Evolutionary conservation across 208 protist species (phyloP).

Genomic region (Angomonas deanei): DNA sequence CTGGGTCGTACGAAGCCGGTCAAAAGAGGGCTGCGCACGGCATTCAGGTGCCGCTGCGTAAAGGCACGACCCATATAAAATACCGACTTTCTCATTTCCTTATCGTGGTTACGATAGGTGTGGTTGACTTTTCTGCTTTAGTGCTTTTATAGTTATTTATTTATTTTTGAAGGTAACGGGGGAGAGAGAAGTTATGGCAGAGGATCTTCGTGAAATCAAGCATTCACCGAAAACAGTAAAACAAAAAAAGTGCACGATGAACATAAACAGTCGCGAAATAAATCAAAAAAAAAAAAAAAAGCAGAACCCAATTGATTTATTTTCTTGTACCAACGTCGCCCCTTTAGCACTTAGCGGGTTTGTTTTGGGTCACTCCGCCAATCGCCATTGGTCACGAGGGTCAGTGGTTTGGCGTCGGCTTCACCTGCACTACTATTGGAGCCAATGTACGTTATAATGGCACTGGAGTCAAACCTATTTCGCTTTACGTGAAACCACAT

Average conservation of each 20-base stretch:
- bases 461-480: constrained; percentile 27
- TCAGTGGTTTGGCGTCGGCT: no score
- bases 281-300: constrained; percentile 11
- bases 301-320: constrained; percentile 5
- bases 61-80: constrained; percentile 84
- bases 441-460: constrained; percentile 80
- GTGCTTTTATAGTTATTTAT: no score
- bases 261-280: not conserved
- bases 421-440: no score
- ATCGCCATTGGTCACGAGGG: no score
- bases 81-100: constrained; percentile 61
- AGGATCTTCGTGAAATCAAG: no score
- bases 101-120: no score
- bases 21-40: constrained; percentile 61
- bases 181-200: no score
- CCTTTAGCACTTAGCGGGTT: no score
- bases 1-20: constrained; percentile 78
- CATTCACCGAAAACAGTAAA: constrained; percentile 10
- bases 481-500: constrained; percentile 77
- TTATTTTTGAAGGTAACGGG: no score
- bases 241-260: constrained; percentile 9
- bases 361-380: no score
- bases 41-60: constrained; percentile 80
- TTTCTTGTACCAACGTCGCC: no score
- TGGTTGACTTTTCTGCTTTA: no score